phyloP scores from a whole-genome alignment of 1,284 basidiomycete genomes.

The Gomphus bonarii region DNA sequence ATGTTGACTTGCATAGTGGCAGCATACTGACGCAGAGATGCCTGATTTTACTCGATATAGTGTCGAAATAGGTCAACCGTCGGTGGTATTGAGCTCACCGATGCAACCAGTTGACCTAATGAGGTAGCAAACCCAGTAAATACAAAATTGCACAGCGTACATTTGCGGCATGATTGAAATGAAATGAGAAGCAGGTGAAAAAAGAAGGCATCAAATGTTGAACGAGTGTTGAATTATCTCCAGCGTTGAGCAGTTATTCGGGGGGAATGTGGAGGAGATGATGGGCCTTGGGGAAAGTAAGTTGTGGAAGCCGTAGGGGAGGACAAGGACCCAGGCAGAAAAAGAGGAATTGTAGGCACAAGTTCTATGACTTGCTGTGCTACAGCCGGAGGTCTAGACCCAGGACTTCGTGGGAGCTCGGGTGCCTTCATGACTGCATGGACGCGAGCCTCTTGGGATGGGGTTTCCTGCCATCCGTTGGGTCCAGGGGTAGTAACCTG shows the following conservation, averaged over 20 bases:
- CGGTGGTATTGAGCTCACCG: neutral
- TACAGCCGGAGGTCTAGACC: slow-evolving; percentile 28
- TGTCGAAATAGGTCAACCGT: neutral
- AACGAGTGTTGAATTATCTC: neutral
- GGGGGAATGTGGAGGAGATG: slow-evolving; percentile 48
- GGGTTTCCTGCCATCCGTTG: slow-evolving; percentile 32
- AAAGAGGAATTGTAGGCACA: slow-evolving; percentile 66
- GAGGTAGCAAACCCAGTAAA: neutral
- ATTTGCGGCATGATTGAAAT: neutral
- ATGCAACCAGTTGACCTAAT: neutral
- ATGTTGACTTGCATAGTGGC: neutral
- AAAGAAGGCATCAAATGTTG: neutral
- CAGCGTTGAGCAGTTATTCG: slow-evolving; percentile 15
- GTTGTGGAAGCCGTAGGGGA: slow-evolving; percentile 48
- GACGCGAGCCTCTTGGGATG: slow-evolving; percentile 60
- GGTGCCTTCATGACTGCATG: slow-evolving; percentile 64
- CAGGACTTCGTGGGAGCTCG: slow-evolving; percentile 31
- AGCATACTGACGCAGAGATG: no score
- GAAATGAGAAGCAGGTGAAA: neutral
- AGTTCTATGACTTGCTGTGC: slow-evolving; percentile 75
- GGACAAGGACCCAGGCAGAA: slow-evolving; percentile 47
- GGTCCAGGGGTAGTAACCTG: slow-evolving; percentile 27
- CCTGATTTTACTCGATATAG: no score
- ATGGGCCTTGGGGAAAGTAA: slow-evolving; percentile 45
- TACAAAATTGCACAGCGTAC: neutral